phyloP scores from a whole-genome alignment of 2,329 filamentous ascomycete genomes.

The Knoxdaviesia capensis region DNA sequence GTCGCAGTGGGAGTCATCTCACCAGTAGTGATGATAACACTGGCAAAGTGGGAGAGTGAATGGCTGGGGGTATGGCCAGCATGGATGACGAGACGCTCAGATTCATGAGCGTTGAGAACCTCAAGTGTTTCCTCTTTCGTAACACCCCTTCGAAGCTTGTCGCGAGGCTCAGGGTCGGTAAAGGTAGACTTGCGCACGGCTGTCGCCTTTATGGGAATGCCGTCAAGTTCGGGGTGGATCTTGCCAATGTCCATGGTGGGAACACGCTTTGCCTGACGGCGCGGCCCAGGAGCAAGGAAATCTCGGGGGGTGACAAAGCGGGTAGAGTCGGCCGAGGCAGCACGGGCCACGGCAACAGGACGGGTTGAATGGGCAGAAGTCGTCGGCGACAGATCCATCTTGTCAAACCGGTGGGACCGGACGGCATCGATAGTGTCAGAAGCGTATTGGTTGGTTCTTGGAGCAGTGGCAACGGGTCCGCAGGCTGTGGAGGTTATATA shows the following conservation, averaged over 20 bases:
- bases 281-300: slow-evolving; percentile 12
- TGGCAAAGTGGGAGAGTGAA: slow-evolving; percentile 30
- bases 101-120: slow-evolving; percentile 25
- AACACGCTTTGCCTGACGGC: slow-evolving; percentile 12
- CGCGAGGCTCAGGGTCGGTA: slow-evolving; percentile 12
- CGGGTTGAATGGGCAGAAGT: no score
- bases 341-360: no score
- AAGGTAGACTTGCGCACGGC: slow-evolving; percentile 33
- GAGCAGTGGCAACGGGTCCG: background rate
- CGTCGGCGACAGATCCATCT: no score
- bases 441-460: no score
- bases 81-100: slow-evolving; percentile 35
- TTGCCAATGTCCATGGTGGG: slow-evolving; percentile 35
- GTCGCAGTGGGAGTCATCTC: slow-evolving; percentile 11
- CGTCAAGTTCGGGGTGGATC: slow-evolving; percentile 38
- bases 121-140: slow-evolving; percentile 19
- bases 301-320: slow-evolving; percentile 9
- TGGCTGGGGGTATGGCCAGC: slow-evolving; percentile 44
- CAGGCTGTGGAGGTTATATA: no score
- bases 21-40: slow-evolving; percentile 12
- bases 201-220: slow-evolving; percentile 32
- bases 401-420: no score
- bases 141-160: slow-evolving; percentile 2
- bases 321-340: no score
- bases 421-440: no score